Base-by-base conservation (phyloP, 768 basidiomycete species). In the Chalciporus pseudorubinellus region DNA sequence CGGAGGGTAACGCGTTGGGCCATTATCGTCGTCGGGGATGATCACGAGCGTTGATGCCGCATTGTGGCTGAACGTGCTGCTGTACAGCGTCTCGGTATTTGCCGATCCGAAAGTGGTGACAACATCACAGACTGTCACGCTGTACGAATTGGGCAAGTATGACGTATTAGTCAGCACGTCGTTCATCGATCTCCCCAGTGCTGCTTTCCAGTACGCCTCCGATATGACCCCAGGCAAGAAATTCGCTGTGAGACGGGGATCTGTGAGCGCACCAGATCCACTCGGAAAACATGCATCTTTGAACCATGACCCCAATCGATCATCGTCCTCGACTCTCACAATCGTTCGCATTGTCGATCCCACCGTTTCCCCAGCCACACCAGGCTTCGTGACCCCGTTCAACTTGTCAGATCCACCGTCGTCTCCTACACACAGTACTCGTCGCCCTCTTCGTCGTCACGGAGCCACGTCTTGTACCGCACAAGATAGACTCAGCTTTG, bases 1-100 rank as follows among this genome's bases (percentile, higher is more conserved):
- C 97, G 89, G 78, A 99, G 92, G 66, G 94, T 97, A 67, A 99
- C 95, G 70, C 97, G 93, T 85, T 98, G 95, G 75, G 92, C 93
- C 95, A 98, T 98, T 75, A 44, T 64, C 48, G 53, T 53, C 22
- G 51, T 41, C 24, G 19, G 8, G 38, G 28, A 39, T 51, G 29
- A 36, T 44, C 28, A 21, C 19, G 6, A n/a, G 13, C 11, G 34
- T 36, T 9, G 13, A 5, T 21, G 1, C 11, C 0, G 14, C 31
- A 24, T 19, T 60, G 63, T 64, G 63, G 63, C 63, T 64, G 61
- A 45, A 43, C 13, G 18, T 54, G 42, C 11, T 57, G 44, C 62
- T 64, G 34, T 66, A 64, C 51, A 64, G 58, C 6, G 1, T 33
- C 22, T 58, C 62, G 62, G 62, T 6, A 1, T 44, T 16, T 55